A percentile compares a stretch with the other conserved stretches of the same genome.
Evolutionary conservation across 129 eudicot genomes (phyloP).

Genomic region (Pseudognaphalium luteoalbum): DNA sequence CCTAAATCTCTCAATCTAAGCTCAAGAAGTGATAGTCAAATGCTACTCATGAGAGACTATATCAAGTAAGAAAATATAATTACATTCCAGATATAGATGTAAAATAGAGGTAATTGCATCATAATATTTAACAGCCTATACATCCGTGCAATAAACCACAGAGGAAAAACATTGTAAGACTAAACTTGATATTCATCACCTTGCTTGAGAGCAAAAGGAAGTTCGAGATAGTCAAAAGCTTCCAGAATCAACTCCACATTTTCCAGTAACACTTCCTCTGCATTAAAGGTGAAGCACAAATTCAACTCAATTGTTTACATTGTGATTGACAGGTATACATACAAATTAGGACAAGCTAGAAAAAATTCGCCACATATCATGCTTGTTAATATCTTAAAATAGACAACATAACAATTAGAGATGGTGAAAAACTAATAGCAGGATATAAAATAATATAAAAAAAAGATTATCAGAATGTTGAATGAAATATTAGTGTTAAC

Average conservation of each 20-base stretch:
- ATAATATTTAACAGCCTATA: constrained; percentile 10
- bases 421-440: not conserved
- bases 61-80: constrained; percentile 16
- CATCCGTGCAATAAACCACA: constrained; percentile 6
- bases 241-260: constrained; percentile 94
- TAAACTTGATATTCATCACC: constrained; percentile 41
- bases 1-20: not conserved
- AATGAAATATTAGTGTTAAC: not conserved
- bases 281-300: constrained; percentile 28
- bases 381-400: not conserved
- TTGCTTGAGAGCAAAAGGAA: constrained; percentile 90
- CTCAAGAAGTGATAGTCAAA: constrained; percentile 6
- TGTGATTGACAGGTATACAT: not conserved
- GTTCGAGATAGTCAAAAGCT: constrained; percentile 94
- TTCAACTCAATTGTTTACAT: constrained; percentile 12
- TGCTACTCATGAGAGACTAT: not conserved
- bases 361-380: not conserved
- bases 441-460: not conserved
- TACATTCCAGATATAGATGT: constrained; percentile 5
- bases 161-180: constrained; percentile 1
- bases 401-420: not conserved
- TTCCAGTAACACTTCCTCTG: constrained; percentile 94
- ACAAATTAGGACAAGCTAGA: constrained; percentile 15
- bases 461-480: too few species aligned
- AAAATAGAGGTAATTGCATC: constrained; percentile 11